A percentile compares a stretch with the other conserved stretches of the same genome.
These are phyloP conservation scores for Nemophila menziesii DNA, from an alignment of 257 asterid genomes.

Conservation along the genomic window DNA sequence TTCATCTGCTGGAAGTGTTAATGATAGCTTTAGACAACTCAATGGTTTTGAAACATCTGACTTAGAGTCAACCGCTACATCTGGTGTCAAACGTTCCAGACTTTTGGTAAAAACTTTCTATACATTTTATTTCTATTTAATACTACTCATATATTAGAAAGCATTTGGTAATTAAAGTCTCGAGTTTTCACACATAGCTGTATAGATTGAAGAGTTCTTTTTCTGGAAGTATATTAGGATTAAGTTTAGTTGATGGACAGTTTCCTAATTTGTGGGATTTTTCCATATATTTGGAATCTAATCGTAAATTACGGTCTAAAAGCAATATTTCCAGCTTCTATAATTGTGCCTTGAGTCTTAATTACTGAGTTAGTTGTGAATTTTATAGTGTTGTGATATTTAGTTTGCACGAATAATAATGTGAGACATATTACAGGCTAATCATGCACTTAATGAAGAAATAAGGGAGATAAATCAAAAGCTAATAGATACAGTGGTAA, in stretches of 20 bases:
- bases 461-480: conserved; percentile 51
- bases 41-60: conserved; percentile 54
- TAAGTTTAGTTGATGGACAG: neutral
- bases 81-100: conserved; percentile 37
- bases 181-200: no score
- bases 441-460: conserved; percentile 72
- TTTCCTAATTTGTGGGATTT: neutral
- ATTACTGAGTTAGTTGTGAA: no score
- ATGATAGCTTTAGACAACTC: conserved; percentile 39
- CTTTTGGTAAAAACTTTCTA: conserved; percentile 27
- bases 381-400: no score
- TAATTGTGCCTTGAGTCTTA: neutral
- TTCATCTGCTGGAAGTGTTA: conserved; percentile 53
- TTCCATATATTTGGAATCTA: neutral
- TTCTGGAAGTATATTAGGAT: neutral
- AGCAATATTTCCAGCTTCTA: neutral
- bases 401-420: conserved; percentile 2
- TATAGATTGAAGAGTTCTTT: neutral
- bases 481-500: conserved; percentile 60
- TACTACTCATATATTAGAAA: no score
- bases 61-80: conserved; percentile 66
- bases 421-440: conserved; percentile 31
- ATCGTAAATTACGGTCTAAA: neutral
- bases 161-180: no score
- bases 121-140: neutral